Percentiles rank a stretch among this genome's conserved stretches.
Conservation (phyloP, 208 protist species). For the Borovskyia barvae region DNA sequence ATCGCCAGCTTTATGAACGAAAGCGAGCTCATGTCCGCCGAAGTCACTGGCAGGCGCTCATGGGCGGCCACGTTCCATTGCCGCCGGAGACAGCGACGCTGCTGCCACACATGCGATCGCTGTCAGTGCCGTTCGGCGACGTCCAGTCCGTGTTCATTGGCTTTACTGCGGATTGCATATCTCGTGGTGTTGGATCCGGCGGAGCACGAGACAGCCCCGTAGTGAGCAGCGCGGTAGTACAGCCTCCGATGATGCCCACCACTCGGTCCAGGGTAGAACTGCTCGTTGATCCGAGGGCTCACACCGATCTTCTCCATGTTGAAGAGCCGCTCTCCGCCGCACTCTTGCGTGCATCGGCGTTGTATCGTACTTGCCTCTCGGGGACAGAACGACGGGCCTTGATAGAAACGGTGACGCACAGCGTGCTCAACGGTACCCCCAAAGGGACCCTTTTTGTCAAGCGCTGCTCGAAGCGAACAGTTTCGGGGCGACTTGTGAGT, state of each 20-base stretch:
- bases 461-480: neutral
- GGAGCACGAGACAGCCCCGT: neutral
- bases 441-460: neutral
- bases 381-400: constrained; percentile 10
- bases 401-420: constrained; percentile 20
- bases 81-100: neutral
- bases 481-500: neutral
- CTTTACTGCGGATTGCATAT: neutral
- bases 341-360: constrained; percentile 30
- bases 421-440: neutral
- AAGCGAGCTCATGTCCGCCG: neutral
- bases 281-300: neutral
- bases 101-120: constrained; percentile 8
- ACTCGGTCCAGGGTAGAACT: no score
- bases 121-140: constrained; percentile 41
- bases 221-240: neutral
- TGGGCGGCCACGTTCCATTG: neutral
- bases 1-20: neutral
- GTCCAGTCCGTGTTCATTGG: constrained; percentile 51
- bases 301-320: constrained; percentile 31
- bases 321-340: constrained; percentile 49
- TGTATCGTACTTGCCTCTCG: constrained; percentile 18
- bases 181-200: neutral
- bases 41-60: constrained; percentile 10
- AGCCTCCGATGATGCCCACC: neutral